These are phyloP conservation scores for Pachyrhizus erosus DNA, from an alignment of 306 rosid genomes.

Conservation along the genomic window DNA sequence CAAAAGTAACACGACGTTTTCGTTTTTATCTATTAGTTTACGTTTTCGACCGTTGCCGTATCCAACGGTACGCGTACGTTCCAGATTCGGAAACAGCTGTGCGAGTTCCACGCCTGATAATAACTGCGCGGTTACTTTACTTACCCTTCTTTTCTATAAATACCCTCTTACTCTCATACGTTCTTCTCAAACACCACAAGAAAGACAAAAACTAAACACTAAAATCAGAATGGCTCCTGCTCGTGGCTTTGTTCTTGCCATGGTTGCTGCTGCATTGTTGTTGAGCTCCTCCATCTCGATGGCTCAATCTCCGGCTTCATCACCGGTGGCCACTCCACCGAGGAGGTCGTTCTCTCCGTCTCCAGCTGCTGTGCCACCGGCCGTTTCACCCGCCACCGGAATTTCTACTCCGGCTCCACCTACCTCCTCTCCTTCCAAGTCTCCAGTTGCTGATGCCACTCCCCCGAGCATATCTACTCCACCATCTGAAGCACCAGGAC, in stretches of 20 bases:
- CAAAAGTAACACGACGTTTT: too few species aligned
- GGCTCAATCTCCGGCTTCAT: conserved; percentile 56
- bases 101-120: background rate
- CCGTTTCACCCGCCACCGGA: conserved; percentile 24
- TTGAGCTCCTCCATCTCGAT: conserved; percentile 35
- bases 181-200: background rate
- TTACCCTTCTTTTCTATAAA: conserved; percentile 1
- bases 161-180: background rate
- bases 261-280: conserved; percentile 40
- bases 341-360: conserved; percentile 24
- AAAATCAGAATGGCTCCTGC: conserved; percentile 60
- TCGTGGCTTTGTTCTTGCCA: conserved; percentile 29
- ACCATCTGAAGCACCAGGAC: conserved; percentile 44
- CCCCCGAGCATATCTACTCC: conserved; percentile 44
- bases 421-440: background rate
- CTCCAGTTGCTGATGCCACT: conserved; percentile 30
- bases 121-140: background rate
- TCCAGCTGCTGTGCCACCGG: background rate
- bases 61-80: conserved; percentile 36
- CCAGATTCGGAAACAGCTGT: background rate
- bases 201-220: too few species aligned
- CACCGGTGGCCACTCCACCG: conserved; percentile 15
- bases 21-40: background rate
- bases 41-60: conserved; percentile 33
- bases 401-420: conserved; percentile 37